Evolutionary conservation across 768 basidiomycete genomes (phyloP), one percentile per base, ranked within the genome.

Genomic region (Termitomyces sp.): DNA sequence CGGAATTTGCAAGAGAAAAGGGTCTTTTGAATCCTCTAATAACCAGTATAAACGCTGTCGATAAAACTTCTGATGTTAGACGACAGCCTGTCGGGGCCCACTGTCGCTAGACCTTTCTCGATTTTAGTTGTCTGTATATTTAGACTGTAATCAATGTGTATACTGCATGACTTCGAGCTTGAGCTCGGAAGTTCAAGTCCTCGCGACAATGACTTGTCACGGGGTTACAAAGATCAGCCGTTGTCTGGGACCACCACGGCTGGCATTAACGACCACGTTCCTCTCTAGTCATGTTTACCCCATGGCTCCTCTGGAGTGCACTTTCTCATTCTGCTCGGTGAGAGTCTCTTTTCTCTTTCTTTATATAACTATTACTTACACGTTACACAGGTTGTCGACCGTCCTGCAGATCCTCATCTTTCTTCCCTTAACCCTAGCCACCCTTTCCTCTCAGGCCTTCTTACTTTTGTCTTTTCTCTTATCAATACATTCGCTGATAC

Each of bases 1-100:
- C 84, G 5, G 92, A 92, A 57, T 95, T 96, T 71, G 95, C 94
- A 2, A 86, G 88, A 57, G 88, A 86, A 59, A 95, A 94, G 71
- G 95, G 94, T n/a, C 79, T 94, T 45, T 77, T 92, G 45, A 88
- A 83, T 66, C 84, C 86, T 9, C 82, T 83, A 11, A 81, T 83
- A 11, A 81, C 78, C 57, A 70, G 57, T 67, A 63, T 64, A 52
- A 54, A 73, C 64, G n/a, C 67, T 70, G 52, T 61, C 55, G 54
- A 67, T 50, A 71, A 68, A 46, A 59, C 38, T 47, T 64, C 65
- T 56, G 56, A 57, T 15, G 43, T 56, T 3, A 45, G 64, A 53
- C 51, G 61, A 46, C 61, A 63, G 47, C 59, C 63, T 38, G 60
- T 60, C 25, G 64, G 66, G 12, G 62, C 61, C 14, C 66, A 67